Evolutionary conservation across 2,329 filamentous ascomycete genomes (phyloP).

Genomic region (Alternaria ventricosa): DNA sequence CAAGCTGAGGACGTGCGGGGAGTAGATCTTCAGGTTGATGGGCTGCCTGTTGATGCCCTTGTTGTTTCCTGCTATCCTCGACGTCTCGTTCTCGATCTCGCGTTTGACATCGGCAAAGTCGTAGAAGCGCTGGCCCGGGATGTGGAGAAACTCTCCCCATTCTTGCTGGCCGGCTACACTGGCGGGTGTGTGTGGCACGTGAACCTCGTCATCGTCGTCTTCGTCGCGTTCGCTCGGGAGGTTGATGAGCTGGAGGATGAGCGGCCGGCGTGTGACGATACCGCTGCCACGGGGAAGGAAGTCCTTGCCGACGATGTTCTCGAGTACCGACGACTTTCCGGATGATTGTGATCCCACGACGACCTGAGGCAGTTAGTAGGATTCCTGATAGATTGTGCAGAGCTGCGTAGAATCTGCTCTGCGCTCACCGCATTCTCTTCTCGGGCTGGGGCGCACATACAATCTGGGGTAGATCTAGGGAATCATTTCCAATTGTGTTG

Average conservation of each 20-base stretch:
- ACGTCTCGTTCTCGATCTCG: slow-evolving; percentile 97
- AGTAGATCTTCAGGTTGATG: slow-evolving; percentile 99
- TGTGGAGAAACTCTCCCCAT: slow-evolving; percentile 97
- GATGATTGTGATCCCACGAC: slow-evolving; percentile 98
- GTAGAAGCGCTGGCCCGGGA: slow-evolving; percentile 85
- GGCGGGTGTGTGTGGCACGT: slow-evolving; percentile 77
- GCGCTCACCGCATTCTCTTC: slow-evolving; percentile 17
- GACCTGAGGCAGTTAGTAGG: slow-evolving; percentile 66
- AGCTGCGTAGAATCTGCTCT: slow-evolving; percentile 14
- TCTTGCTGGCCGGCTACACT: slow-evolving; percentile 71
- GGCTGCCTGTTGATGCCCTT: slow-evolving; percentile 98
- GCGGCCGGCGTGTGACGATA: slow-evolving; percentile 90
- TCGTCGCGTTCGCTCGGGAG: slow-evolving; percentile 78
- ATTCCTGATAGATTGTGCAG: neutral
- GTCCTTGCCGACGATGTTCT: slow-evolving; percentile 98
- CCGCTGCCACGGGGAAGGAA: slow-evolving; percentile 95
- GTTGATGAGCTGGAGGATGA: slow-evolving; percentile 98
- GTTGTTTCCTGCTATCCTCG: slow-evolving; percentile 92
- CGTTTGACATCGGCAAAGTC: slow-evolving; percentile 93
- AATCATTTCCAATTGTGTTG: slow-evolving; percentile 99
- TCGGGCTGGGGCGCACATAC: slow-evolving; percentile 68
- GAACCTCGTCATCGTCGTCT: slow-evolving; percentile 65
- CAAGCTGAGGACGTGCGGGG: slow-evolving; percentile 92
- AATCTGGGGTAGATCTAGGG: slow-evolving; percentile 95
- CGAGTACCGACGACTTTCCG: slow-evolving; percentile 96